phyloP scores from a whole-genome alignment of 2,329 filamentous ascomycete genomes.

The Metarhizium sp. region DNA sequence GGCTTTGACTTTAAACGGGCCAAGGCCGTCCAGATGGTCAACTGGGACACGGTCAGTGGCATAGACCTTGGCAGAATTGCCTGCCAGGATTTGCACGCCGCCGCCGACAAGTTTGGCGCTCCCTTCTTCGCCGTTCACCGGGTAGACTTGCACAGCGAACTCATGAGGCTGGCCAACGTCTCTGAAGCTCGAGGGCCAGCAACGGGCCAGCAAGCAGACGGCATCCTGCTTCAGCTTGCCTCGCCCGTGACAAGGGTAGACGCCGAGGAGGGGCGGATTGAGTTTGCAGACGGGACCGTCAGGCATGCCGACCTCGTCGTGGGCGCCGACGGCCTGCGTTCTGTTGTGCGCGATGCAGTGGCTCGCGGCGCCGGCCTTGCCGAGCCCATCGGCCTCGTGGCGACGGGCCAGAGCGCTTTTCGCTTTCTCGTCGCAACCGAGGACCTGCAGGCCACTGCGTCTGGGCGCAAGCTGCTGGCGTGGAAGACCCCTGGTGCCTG shows the following conservation, averaged over 20 bases:
- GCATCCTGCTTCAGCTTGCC: background rate
- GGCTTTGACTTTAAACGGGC: conserved; percentile 4
- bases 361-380: background rate
- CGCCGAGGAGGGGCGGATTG: background rate
- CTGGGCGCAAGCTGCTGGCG: background rate
- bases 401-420: conserved; percentile 3
- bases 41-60: conserved; percentile 1
- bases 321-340: conserved; percentile 5
- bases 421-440: conserved; percentile 4
- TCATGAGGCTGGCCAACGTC: conserved; percentile 3
- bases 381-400: background rate
- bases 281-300: conserved; percentile 2
- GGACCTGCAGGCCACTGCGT: background rate
- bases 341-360: conserved; percentile 2
- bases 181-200: background rate
- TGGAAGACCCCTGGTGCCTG: background rate
- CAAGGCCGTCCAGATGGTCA: background rate
- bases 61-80: background rate
- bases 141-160: conserved; percentile 5
- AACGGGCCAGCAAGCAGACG: background rate
- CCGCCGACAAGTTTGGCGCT: background rate
- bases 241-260: background rate
- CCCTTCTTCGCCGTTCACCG: conserved; percentile 4
- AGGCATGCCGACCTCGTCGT: conserved; percentile 3
- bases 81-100: background rate